A percentile compares a stretch with the other conserved stretches of the same genome.
phyloP scores from a whole-genome alignment of 495 filamentous ascomycete species.

The Pseudoneurospora amorphoporcata region DNA sequence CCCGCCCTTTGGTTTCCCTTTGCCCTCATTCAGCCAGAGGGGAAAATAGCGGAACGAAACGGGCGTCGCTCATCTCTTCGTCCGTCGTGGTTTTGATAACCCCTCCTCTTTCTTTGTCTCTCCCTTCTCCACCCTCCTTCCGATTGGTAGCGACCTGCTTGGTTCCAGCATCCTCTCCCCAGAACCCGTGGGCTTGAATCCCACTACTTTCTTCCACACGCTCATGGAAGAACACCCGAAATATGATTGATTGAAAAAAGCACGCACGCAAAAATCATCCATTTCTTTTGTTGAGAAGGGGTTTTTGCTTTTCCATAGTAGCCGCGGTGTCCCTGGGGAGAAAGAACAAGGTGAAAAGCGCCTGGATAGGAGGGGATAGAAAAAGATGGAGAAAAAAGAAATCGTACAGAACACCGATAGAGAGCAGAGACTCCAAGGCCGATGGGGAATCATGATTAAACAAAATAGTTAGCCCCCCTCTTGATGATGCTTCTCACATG shows the following conservation, averaged over 20 bases:
- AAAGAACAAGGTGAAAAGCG: slow-evolving; percentile 1
- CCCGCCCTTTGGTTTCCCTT: background rate
- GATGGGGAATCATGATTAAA: slow-evolving; percentile 29
- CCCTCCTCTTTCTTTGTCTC: background rate
- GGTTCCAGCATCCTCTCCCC: background rate
- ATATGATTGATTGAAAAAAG: background rate
- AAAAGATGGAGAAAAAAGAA: slow-evolving; percentile 7
- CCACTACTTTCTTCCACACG: background rate
- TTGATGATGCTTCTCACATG: slow-evolving; percentile 12
- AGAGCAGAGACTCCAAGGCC: slow-evolving; percentile 14
- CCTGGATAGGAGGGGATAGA: slow-evolving; percentile 4
- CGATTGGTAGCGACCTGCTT: background rate
- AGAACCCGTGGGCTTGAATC: background rate
- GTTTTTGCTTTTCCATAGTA: slow-evolving; percentile 1
- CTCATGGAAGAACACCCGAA: background rate
- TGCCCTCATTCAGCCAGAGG: background rate
- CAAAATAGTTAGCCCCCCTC: slow-evolving; percentile 23
- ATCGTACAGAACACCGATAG: slow-evolving; percentile 18
- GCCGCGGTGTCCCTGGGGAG: background rate
- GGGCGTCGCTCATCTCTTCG: background rate
- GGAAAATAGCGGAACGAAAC: background rate
- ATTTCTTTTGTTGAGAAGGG: background rate
- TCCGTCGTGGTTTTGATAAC: slow-evolving; percentile 2
- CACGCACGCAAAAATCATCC: background rate
- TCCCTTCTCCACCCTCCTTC: background rate